Evolutionary conservation across 768 basidiomycete genomes (phyloP), one percentile per base, ranked within the genome.

Genomic region (Leccinum subtestaceum): DNA sequence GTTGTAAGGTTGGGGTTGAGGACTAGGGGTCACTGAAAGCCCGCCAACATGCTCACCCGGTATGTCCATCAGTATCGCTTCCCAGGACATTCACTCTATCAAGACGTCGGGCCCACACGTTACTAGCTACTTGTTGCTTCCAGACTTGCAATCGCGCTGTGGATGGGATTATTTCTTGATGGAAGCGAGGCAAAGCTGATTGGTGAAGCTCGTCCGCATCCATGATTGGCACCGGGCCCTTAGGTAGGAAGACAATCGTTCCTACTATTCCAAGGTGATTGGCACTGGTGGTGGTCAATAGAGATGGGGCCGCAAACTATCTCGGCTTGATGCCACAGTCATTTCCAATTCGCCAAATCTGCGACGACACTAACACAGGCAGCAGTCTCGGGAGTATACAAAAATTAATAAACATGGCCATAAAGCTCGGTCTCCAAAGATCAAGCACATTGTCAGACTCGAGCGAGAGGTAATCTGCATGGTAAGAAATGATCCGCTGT

Each of bases 21-120:
- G 45, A 15, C 48, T 21, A 52, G 52, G 31, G 52, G 48, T 52
- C 25, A 50, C 31, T 32, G 31, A 47, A 47, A 10, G 45, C 25
- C 32, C 12, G 19, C n/a, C n/a, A 8, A 67, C 31, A 43, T 34
- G n/a, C 69, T 64, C 61, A 86, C 87, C 91, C 92, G 43, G 81
- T 82, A 71, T 95, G 93, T 1, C 93, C 88, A 19, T 74, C 68
- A 49, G 65, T 70, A 27, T 80, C 77, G 45, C 79, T 77, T 7
- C 91, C 92, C 1, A 95, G 80, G 17, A 91, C 86, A 62, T 87
- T 85, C 2, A 90, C 85, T 64, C 89, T 76, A 69, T 94, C 90
- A 46, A 84, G 62, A 13, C 69, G 64, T 21, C 70, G 65, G 9
- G 69, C 61, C 70, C 70, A 71, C 13, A 66, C 61, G 15, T 61